phyloP scores from a whole-genome alignment of 192 early-diverging fungal species.

The Pecoramyces ruminantium region DNA sequence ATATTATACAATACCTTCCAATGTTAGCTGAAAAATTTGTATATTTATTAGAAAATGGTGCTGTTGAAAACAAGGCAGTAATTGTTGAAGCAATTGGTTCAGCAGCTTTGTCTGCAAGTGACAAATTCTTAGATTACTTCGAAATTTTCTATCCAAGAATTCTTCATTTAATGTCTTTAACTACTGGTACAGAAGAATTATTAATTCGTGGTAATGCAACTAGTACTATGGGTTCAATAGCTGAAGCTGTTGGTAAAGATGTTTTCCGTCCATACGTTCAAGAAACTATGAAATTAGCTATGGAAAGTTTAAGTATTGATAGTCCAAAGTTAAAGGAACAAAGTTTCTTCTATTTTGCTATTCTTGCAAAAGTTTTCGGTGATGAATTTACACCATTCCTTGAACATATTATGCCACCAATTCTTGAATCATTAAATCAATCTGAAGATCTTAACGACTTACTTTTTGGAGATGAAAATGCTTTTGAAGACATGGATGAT shows the following conservation, averaged over 20 bases:
- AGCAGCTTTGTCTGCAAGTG: conserved; percentile 70
- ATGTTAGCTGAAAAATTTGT: conserved; percentile 67
- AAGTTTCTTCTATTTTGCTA: conserved; percentile 71
- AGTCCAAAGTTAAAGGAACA: conserved; percentile 64
- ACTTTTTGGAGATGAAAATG: neutral
- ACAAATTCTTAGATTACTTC: conserved; percentile 63
- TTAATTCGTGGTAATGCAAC: conserved; percentile 71
- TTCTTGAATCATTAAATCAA: conserved; percentile 60
- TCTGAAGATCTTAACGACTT: conserved; percentile 26
- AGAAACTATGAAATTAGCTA: conserved; percentile 53
- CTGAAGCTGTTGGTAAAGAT: conserved; percentile 71
- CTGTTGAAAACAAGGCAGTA: conserved; percentile 53
- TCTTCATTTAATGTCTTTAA: conserved; percentile 50
- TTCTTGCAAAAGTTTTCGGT: conserved; percentile 60
- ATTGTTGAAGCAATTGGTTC: conserved; percentile 75
- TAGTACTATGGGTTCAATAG: conserved; percentile 66
- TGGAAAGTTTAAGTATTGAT: conserved; percentile 59
- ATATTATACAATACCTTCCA: conserved; percentile 64
- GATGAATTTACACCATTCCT: conserved; percentile 70
- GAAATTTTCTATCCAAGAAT: conserved; percentile 46
- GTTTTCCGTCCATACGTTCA: conserved; percentile 59
- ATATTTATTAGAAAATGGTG: conserved; percentile 47
- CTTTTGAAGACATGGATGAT: conserved; percentile 13
- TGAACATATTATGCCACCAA: conserved; percentile 53
- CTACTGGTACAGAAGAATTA: conserved; percentile 44